A percentile compares a stretch with the other conserved stretches of the same genome.
phyloP scores from a whole-genome alignment of 176 grass and related monocot genomes.

The Oryza rufipogon region DNA sequence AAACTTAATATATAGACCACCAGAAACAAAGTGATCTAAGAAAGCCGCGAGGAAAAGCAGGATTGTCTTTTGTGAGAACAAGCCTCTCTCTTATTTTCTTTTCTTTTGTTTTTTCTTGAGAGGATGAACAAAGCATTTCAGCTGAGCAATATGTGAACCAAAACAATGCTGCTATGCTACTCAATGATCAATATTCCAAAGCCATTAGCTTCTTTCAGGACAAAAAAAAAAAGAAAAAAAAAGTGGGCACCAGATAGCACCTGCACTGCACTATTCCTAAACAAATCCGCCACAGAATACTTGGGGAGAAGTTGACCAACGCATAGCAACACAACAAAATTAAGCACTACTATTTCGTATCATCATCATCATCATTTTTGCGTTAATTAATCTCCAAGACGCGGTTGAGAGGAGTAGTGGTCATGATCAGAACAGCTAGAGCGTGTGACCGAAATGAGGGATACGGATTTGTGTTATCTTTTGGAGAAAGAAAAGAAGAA shows the following conservation, averaged over 20 bases:
- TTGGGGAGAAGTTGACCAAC: conserved; percentile 43
- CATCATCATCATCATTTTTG: not conserved
- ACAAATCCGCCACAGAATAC: not conserved
- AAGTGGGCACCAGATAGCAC: not conserved
- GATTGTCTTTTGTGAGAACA: conserved; percentile 2
- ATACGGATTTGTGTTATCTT: not conserved
- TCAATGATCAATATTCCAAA: conserved; percentile 20
- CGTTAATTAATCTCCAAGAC: not conserved
- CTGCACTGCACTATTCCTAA: not conserved
- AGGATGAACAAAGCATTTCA: not conserved
- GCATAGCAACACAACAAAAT: not conserved
- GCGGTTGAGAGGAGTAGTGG: not conserved
- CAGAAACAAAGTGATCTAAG: not conserved
- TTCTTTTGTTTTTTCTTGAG: not conserved
- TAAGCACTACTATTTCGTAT: conserved; percentile 1
- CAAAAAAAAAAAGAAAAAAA: not conserved
- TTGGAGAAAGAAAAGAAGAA: not conserved
- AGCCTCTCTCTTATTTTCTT: not conserved
- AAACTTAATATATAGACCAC: not conserved
- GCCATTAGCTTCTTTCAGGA: not conserved
- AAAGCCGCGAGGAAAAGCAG: not conserved
- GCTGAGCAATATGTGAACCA: conserved; percentile 11
- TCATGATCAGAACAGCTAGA: conserved; percentile 21
- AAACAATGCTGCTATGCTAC: not conserved
- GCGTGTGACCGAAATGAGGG: conserved; percentile 3